Base-by-base conservation (phyloP, 306 rosid species). In the Fagus sylvatica region DNA sequence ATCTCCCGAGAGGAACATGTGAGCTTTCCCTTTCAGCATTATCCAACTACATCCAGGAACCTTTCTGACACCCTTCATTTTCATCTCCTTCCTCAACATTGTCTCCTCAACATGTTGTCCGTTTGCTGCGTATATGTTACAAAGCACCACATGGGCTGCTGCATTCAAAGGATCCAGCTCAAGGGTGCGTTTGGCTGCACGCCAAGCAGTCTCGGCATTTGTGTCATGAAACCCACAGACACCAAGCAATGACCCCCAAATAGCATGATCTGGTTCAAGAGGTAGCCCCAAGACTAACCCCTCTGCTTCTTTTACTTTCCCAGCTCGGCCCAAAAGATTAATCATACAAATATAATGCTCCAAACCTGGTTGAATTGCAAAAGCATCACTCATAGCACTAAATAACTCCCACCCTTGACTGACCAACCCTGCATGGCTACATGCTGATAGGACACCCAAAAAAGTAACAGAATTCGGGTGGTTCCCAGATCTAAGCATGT, bases 21-120 rank as follows among this genome's bases (percentile, higher is more conserved):
- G 76, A 66, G 82, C 89, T 69, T 65, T 74, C 30, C 92, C 94
- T 69, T 82, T 82, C 76, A 90, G 71, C 64, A 73, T 36, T 75
- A 90, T 82, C 97, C 96, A 93, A 82, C 97, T 93, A 80, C 90
- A 89, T 39, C 96, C 96, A 32, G 96, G 93, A 70, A 69, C 76
- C 87, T 93, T 92, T 77, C 81, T 90, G 68, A 90, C 88, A 51
- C 90, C 91, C 79, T 86, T 93, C 73, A 84, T 19, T 54, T 86
- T 84, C 97, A 92, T 92, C 84, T 89, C 88, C 70, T 74, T 83
- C 83, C 97, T 89, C 87, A 92, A 76, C 48, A 65, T 37, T 40
- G 69, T 83, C 80, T 81, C 93, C 59, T 90, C 96, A 48, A 13
- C 6, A 59, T 85, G 79, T 78, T 41, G 55, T 41, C 86, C 84